phyloP scores from a whole-genome alignment of 1,139 yeast species.

The Magnusiomyces fungicola region DNA sequence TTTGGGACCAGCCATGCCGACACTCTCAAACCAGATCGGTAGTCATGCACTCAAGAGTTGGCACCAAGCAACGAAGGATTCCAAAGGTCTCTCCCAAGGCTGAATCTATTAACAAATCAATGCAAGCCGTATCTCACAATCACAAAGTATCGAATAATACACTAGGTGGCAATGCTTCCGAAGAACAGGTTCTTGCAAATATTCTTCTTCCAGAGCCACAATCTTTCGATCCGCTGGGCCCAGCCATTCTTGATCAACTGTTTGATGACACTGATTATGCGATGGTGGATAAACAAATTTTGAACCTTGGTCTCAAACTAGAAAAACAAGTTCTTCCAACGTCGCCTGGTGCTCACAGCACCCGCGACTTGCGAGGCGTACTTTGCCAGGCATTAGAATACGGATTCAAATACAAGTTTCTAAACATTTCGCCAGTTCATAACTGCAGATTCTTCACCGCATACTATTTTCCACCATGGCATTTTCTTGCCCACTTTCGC shows the following conservation, averaged over 20 bases:
- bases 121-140: no score
- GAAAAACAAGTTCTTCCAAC: neutral
- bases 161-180: no score
- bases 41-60: no score
- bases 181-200: no score
- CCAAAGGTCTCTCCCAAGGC: no score
- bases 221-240: neutral
- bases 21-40: no score
- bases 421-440: conserved; percentile 18
- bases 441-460: conserved; percentile 18
- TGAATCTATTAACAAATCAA: no score
- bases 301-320: neutral
- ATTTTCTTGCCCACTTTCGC: conserved; percentile 40
- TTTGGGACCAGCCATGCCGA: no score
- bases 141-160: no score
- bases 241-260: conserved; percentile 8
- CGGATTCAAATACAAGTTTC: conserved; percentile 17
- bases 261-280: conserved; percentile 13
- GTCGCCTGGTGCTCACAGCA: conserved; percentile 18
- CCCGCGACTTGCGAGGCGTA: conserved; percentile 25
- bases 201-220: no score
- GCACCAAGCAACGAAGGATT: no score
- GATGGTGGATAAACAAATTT: conserved; percentile 15
- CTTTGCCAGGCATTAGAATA: conserved; percentile 19
- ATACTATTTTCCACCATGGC: conserved; percentile 41